phyloP scores from a whole-genome alignment of 805 yeast species.

The Spathaspora gorwiae region DNA sequence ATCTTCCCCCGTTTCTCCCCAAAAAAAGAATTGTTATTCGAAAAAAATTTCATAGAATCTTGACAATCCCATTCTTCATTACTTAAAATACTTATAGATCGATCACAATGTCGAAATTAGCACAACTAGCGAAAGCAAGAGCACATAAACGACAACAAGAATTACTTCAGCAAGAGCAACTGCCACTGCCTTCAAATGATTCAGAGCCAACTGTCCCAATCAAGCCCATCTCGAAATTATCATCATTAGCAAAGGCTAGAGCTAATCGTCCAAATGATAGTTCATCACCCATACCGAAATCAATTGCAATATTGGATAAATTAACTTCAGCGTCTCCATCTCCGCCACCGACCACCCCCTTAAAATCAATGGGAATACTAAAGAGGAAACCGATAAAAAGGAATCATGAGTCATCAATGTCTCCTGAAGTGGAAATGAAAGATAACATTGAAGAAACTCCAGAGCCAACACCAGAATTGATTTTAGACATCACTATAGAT shows the following conservation, averaged over 20 bases:
- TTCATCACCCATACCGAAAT: neutral
- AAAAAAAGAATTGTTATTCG: neutral
- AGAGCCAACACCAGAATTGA: neutral
- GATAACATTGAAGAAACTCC: neutral
- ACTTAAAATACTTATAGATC: no score
- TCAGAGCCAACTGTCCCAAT: neutral
- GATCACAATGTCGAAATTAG: conserved; percentile 16
- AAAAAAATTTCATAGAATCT: no score
- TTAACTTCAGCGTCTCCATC: neutral
- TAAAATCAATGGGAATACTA: neutral
- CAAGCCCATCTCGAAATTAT: conserved; percentile 34
- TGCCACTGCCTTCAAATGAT: neutral
- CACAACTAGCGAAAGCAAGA: conserved; percentile 21
- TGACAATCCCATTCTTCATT: no score
- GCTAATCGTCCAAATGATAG: neutral
- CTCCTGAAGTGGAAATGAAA: neutral
- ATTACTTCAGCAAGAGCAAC: neutral
- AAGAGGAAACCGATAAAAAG: neutral
- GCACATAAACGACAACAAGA: conserved; percentile 8
- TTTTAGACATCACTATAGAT: conserved; percentile 6
- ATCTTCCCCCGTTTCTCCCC: neutral
- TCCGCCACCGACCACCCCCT: neutral
- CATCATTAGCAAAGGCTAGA: conserved; percentile 36
- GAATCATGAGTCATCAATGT: neutral
- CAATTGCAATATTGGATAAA: conserved; percentile 1